Percentiles rank a stretch among this genome's conserved stretches.
Conservation (phyloP, 139 green algal species). For the Chlorella sp. region DNA sequence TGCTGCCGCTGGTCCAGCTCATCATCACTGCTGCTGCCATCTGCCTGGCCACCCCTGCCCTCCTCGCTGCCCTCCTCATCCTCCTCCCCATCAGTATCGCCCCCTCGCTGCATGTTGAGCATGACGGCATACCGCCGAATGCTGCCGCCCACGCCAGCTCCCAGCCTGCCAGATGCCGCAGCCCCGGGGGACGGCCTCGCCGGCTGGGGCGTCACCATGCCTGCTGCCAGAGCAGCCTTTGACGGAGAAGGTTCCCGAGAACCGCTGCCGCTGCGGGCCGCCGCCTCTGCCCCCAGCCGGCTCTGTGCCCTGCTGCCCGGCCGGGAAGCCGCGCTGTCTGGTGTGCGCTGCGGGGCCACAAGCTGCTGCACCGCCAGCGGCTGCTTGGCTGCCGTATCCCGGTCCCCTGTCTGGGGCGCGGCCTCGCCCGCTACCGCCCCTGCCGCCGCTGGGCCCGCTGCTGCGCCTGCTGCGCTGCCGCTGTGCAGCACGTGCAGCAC, state of each 20-base stretch:
- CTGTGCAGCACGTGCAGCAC: constrained; percentile 19
- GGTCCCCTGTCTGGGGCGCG: neutral
- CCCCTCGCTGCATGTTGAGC: neutral
- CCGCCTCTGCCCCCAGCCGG: neutral
- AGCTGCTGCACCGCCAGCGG: too few species aligned
- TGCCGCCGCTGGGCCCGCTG: neutral
- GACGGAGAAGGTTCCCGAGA: neutral
- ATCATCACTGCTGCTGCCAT: neutral
- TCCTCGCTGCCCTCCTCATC: neutral
- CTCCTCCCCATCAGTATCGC: neutral
- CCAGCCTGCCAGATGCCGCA: neutral
- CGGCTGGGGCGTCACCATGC: neutral
- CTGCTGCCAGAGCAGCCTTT: neutral
- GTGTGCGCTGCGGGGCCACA: neutral
- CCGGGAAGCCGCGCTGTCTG: neutral
- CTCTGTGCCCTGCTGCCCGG: neutral
- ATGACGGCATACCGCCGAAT: constrained; percentile 15
- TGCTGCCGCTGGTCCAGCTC: neutral
- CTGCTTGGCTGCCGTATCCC: too few species aligned
- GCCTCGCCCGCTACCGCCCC: neutral
- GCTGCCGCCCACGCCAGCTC: neutral
- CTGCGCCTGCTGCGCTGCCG: neutral
- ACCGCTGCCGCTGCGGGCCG: neutral
- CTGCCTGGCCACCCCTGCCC: neutral
- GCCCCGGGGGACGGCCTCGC: neutral